Conservation (phyloP, 2,329 filamentous ascomycete genomes). For the Cercospora berteroae region DNA sequence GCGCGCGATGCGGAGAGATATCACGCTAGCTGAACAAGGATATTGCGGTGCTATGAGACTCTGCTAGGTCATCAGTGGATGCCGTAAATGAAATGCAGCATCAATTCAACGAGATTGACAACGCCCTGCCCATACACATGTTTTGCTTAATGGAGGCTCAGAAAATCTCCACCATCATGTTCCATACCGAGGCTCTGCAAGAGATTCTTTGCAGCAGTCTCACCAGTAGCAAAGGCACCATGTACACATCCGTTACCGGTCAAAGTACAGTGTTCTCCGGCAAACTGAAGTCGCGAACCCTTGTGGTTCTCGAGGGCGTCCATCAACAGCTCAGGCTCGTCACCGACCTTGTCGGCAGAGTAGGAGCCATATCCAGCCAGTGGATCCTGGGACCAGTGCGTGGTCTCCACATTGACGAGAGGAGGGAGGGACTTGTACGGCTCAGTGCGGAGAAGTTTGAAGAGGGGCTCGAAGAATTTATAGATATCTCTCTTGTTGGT, state of each 20-base stretch:
- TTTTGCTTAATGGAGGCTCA: conserved; percentile 16
- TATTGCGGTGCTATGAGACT: conserved; percentile 1
- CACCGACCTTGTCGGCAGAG: conserved; percentile 47
- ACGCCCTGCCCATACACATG: background rate
- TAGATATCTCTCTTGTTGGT: conserved; percentile 40
- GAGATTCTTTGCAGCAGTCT: conserved; percentile 44
- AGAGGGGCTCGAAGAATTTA: conserved; percentile 47
- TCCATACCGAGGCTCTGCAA: conserved; percentile 39
- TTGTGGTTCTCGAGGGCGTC: conserved; percentile 42
- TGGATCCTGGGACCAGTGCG: conserved; percentile 47
- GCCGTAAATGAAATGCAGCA: background rate
- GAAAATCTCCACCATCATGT: conserved; percentile 36
- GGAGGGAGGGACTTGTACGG: conserved; percentile 46
- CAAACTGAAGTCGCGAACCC: conserved; percentile 42
- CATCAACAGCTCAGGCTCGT: conserved; percentile 41
- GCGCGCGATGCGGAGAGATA: too few relatives aligned
- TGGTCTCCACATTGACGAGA: conserved; percentile 44
- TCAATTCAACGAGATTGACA: background rate
- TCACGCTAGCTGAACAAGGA: too few relatives aligned
- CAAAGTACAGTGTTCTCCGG: conserved; percentile 42
- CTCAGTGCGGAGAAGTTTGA: conserved; percentile 46
- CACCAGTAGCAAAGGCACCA: conserved; percentile 47
- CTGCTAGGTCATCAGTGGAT: background rate
- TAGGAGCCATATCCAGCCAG: conserved; percentile 46
- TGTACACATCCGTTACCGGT: conserved; percentile 47